Base-by-base conservation (phyloP, 2,329 filamentous ascomycete species). In the Trematosphaeria pertusa region DNA sequence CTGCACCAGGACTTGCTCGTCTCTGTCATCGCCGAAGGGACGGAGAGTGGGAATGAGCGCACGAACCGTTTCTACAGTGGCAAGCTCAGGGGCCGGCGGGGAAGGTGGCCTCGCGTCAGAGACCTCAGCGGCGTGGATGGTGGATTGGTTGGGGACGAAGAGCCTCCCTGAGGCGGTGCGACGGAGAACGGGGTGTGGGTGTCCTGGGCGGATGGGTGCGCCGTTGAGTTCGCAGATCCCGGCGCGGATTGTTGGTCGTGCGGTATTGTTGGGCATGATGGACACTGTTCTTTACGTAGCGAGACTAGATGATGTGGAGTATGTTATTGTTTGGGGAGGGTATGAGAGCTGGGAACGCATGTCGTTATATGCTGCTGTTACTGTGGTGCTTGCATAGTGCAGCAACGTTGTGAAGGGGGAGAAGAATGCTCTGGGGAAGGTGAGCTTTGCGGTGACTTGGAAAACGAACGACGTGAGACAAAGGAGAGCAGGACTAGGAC, bases 91-190 rank as follows among this genome's bases (percentile, higher is more conserved):
- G n/a, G n/a, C n/a, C n/a, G n/a, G n/a, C n/a, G n/a, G n/a, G n/a
- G n/a, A n/a, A n/a, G n/a, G n/a, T n/a, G n/a, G n/a, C n/a, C n/a
- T n/a, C n/a, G n/a, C n/a, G n/a, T n/a, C n/a, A n/a, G n/a, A n/a
- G 24, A 28, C 12, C 12, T 28, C 24, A 28, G 24, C 12, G 8
- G 8, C 24, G 12, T 28, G 24, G 12, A 28, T 28, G 7, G 31
- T 15, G 9, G 8, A 6, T 10, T 9, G 10, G 14, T 6, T 6
- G 9, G 41, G 41, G 6, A 26, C 19, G 24, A 47, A 53, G 20
- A 46, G 40, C 12, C 14, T 33, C 2, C 47, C 45, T 11, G 47
- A 51, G 9, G 31, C 18, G 8, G 52, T 56, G 17, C 44, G 54
- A 33, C 44, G 50, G 30, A 56, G 39, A 3, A 30, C 6, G 0